Conservation (phyloP, 306 rosid genomes). For the Mucuna pruriens region DNA sequence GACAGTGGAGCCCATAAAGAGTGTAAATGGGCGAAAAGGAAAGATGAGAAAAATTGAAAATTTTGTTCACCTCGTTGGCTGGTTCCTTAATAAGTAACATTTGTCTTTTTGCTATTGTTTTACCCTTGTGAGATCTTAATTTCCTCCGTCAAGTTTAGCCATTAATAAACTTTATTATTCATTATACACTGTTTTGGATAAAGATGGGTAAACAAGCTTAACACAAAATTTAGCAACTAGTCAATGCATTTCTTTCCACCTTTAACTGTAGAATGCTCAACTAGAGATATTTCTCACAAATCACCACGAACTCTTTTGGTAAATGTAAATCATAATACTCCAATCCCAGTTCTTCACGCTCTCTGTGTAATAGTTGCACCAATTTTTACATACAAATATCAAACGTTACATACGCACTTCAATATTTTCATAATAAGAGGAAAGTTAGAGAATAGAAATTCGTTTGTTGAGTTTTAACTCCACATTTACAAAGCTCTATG, state of each 20-base stretch:
- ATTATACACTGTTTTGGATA: slow-evolving; percentile 36
- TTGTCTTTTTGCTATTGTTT: background rate
- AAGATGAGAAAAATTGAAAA: background rate
- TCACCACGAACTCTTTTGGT: background rate
- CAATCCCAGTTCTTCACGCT: background rate
- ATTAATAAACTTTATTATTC: background rate
- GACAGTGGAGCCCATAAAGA: background rate
- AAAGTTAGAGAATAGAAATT: background rate
- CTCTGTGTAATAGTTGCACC: background rate
- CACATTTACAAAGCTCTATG: slow-evolving; percentile 22
- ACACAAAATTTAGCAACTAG: background rate
- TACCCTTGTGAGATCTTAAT: background rate
- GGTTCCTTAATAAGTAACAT: background rate
- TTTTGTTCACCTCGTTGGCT: background rate
- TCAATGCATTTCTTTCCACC: background rate
- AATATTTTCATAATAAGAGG: background rate
- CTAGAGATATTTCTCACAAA: background rate
- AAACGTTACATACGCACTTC: background rate
- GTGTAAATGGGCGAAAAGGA: background rate
- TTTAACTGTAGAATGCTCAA: background rate
- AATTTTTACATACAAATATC: background rate
- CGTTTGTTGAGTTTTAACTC: background rate
- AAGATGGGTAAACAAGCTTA: background rate
- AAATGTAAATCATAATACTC: background rate
- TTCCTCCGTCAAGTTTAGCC: background rate